Conservation (phyloP, 345 rosid genomes). For the Salix arbutifolia region DNA sequence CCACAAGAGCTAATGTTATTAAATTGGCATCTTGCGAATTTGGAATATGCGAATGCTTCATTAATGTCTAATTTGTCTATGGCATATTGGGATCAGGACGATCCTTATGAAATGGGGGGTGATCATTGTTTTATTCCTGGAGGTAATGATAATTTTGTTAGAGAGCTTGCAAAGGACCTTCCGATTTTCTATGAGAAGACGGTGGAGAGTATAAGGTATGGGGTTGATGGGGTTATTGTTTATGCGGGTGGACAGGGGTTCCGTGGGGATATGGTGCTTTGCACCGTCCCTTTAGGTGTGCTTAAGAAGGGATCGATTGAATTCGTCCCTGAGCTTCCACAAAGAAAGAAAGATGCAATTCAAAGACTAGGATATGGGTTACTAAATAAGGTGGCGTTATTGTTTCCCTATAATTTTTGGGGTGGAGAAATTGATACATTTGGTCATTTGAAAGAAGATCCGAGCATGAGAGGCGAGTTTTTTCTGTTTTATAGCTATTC, state of each 20-base stretch:
- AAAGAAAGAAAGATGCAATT: constrained; percentile 72
- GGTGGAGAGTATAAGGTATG: constrained; percentile 75
- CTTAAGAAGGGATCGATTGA: constrained; percentile 73
- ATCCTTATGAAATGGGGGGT: constrained; percentile 97
- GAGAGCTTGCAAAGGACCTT: constrained; percentile 81
- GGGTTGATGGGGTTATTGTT: constrained; percentile 69
- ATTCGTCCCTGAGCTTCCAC: constrained; percentile 84
- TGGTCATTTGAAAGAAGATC: constrained; percentile 80
- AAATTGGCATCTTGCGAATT: constrained; percentile 92
- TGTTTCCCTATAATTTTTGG: constrained; percentile 89
- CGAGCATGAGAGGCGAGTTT: constrained; percentile 79
- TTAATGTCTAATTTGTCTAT: constrained; percentile 80
- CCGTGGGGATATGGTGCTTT: constrained; percentile 82
- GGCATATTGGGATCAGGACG: constrained; percentile 99
- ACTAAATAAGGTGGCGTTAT: constrained; percentile 82
- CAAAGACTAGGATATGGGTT: constrained; percentile 79
- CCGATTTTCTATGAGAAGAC: constrained; percentile 69
- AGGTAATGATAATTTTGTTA: constrained; percentile 79
- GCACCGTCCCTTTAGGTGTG: constrained; percentile 83
- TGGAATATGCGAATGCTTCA: constrained; percentile 92
- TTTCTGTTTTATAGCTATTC: constrained; percentile 89
- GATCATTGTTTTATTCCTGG: constrained; percentile 98
- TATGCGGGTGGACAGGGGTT: constrained; percentile 72
- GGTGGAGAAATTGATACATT: constrained; percentile 90
- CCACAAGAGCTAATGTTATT: constrained; percentile 76